phyloP scores from a whole-genome alignment of 2,329 filamentous ascomycete genomes.

The Fusarium guadeloupense region DNA sequence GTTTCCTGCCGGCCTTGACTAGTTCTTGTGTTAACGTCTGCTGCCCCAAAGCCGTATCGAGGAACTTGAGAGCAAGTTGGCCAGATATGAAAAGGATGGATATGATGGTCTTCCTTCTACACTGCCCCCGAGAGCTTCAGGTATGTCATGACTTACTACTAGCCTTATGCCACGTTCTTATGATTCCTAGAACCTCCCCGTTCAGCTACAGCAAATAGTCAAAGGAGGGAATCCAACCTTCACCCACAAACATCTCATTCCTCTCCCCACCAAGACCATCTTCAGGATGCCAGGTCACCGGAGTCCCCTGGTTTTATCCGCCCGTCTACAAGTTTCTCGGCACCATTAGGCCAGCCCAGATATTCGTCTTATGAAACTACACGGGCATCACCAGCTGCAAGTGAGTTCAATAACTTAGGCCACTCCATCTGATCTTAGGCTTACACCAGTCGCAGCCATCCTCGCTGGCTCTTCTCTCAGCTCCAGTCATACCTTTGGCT shows the following conservation, averaged over 20 bases:
- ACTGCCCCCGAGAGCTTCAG: conserved; percentile 16
- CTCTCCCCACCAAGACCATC: conserved; percentile 25
- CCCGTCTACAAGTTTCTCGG: conserved; percentile 40
- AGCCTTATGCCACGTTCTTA: conserved; percentile 2
- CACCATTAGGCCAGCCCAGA: conserved; percentile 22
- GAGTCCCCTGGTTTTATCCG: conserved; percentile 38
- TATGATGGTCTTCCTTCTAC: conserved; percentile 19
- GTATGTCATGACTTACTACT: neutral
- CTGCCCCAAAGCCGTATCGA: conserved; percentile 33
- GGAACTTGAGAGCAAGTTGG: conserved; percentile 40
- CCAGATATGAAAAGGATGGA: conserved; percentile 39
- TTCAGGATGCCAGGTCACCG: conserved; percentile 19
- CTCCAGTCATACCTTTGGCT: conserved; percentile 40
- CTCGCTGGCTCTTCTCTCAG: conserved; percentile 40
- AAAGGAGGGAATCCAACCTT: conserved; percentile 14
- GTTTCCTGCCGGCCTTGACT: neutral
- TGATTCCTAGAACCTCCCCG: conserved; percentile 4
- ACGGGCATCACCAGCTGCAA: conserved; percentile 36
- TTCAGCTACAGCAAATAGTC: neutral
- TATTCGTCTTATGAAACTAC: conserved; percentile 7
- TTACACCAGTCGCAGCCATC: conserved; percentile 24
- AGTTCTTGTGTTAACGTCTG: neutral
- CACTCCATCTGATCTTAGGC: rapidly evolving
- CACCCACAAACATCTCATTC: conserved; percentile 25
- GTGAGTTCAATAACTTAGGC: conserved; percentile 2